Percentiles rank a stretch among this genome's conserved stretches.
Conservation (phyloP, 2,329 filamentous ascomycete genomes). For the Xylaria sp. region DNA sequence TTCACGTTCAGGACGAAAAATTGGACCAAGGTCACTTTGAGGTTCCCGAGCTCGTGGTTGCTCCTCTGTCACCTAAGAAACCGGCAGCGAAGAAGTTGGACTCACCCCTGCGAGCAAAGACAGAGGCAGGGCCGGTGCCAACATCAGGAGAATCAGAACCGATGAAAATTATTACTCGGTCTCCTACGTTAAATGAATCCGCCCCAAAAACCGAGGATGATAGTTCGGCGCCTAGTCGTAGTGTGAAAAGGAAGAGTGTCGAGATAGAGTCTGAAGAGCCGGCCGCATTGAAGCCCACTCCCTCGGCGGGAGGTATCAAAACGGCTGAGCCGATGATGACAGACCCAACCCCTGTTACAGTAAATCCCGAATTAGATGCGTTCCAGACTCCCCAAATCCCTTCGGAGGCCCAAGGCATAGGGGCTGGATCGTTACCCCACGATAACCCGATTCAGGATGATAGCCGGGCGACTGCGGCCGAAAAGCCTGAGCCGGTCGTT, state of each 20-base stretch:
- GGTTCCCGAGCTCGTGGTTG: conserved; percentile 62
- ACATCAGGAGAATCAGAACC: conserved; percentile 3
- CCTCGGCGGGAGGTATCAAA: background rate
- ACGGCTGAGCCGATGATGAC: background rate
- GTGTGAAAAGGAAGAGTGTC: conserved; percentile 6
- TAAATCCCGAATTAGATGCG: background rate
- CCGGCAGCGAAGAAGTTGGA: conserved; percentile 35
- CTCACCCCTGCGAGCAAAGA: conserved; percentile 22
- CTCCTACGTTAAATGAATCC: background rate
- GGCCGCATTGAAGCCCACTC: background rate
- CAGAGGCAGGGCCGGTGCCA: background rate
- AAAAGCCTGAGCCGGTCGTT: conserved; percentile 71
- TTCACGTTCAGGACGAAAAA: conserved; percentile 66
- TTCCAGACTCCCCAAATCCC: background rate
- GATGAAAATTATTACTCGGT: background rate
- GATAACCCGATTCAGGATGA: conserved; percentile 3
- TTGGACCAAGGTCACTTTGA: conserved; percentile 58
- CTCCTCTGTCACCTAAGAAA: conserved; percentile 62
- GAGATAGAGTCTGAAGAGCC: conserved; percentile 15
- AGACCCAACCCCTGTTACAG: background rate
- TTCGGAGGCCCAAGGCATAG: conserved; percentile 1
- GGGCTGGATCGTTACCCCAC: background rate
- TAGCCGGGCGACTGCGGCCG: conserved; percentile 5
- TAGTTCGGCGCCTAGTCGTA: background rate
- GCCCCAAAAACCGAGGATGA: background rate